These are phyloP conservation scores for Calonectria leucothoes DNA, from an alignment of 2,329 filamentous ascomycete species.

Conservation along the genomic window DNA sequence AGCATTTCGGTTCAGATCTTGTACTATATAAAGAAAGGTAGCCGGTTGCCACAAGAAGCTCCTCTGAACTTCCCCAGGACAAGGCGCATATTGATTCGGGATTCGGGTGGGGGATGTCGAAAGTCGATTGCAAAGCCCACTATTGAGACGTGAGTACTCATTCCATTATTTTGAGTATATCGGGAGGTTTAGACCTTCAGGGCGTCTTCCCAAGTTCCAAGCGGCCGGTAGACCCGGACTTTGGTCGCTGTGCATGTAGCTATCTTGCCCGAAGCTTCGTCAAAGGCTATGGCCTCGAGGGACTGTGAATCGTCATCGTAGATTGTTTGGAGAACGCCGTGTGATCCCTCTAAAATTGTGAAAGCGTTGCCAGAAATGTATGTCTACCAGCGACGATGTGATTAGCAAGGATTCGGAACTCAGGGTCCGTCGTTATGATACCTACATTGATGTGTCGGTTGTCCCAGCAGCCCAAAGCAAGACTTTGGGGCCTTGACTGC, in stretches of 20 bases:
- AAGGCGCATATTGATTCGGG: conserved; percentile 60
- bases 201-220: conserved; percentile 75
- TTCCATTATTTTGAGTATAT: neutral
- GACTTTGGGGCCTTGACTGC: conserved; percentile 80
- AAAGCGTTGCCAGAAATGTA: conserved; percentile 93
- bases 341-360: conserved; percentile 81
- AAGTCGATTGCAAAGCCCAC: conserved; percentile 74
- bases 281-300: conserved; percentile 82
- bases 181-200: conserved; percentile 70
- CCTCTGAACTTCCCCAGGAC: conserved; percentile 89
- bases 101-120: conserved; percentile 55
- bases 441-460: conserved; percentile 78
- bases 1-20: conserved; percentile 59
- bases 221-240: conserved; percentile 83
- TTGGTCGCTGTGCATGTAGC: conserved; percentile 75
- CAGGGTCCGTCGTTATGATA: conserved; percentile 1
- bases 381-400: conserved; percentile 61
- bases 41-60: conserved; percentile 82
- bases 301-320: conserved; percentile 81
- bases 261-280: conserved; percentile 87
- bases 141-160: conserved; percentile 48
- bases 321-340: conserved; percentile 86
- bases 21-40: conserved; percentile 76
- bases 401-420: conserved; percentile 19
- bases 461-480: conserved; percentile 80